Evolutionary conservation across 1,284 basidiomycete species (phyloP).

Genomic region (Vanrija sp.): DNA sequence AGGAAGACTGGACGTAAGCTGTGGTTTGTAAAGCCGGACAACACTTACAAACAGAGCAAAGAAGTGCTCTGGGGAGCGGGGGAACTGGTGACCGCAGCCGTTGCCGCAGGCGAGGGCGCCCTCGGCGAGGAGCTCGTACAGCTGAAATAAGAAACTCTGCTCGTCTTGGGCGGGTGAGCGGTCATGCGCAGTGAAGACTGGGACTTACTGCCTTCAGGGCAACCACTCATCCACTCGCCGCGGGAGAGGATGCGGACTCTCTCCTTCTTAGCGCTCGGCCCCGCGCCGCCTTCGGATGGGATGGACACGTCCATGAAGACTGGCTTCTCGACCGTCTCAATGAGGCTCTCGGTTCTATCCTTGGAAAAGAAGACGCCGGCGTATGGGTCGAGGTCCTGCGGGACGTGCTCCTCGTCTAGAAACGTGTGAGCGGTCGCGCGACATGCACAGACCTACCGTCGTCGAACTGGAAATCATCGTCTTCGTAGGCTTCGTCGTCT

Average conservation of each 20-base stretch:
- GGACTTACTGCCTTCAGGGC: constrained; percentile 65
- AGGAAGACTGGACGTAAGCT: constrained; percentile 58
- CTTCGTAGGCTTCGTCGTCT: constrained; percentile 46
- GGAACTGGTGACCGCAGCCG: constrained; percentile 61
- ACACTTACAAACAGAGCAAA: constrained; percentile 71
- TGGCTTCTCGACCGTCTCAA: constrained; percentile 67
- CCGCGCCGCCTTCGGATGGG: constrained; percentile 26
- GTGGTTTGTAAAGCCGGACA: background rate
- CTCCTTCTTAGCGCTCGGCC: constrained; percentile 40
- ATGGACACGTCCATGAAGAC: constrained; percentile 1
- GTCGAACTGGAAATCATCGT: constrained; percentile 41
- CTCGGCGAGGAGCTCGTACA: constrained; percentile 68
- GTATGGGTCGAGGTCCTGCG: constrained; percentile 66
- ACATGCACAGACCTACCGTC: constrained; percentile 18
- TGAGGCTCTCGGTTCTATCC: constrained; percentile 75
- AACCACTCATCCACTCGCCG: constrained; percentile 95
- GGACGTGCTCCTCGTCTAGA: constrained; percentile 25
- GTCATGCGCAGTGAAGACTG: too few species aligned
- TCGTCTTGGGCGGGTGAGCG: constrained; percentile 54
- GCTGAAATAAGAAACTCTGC: constrained; percentile 77
- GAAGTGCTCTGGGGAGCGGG: constrained; percentile 68
- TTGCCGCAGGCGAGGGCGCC: constrained; percentile 65
- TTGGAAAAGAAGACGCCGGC: constrained; percentile 89
- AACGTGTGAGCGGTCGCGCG: background rate
- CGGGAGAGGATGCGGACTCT: constrained; percentile 67